Evolutionary conservation across 768 basidiomycete species (phyloP).

Genomic region (Pholiota conissans): DNA sequence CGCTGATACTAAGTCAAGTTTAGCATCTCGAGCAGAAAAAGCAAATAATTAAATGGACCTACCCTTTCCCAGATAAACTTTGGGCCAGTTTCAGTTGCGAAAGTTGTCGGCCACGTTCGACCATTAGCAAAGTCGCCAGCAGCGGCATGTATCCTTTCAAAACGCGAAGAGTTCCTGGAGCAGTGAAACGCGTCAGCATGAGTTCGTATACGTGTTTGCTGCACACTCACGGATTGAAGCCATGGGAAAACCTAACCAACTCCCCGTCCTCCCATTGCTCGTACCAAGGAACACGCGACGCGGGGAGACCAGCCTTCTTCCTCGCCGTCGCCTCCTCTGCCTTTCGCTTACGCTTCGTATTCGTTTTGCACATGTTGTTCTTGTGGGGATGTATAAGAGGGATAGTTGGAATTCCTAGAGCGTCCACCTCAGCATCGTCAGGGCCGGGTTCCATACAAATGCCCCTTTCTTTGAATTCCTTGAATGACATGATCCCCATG

Average conservation of each 20-base stretch:
- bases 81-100: conserved; percentile 33
- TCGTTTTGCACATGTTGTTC: conserved; percentile 57
- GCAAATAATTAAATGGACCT: conserved; percentile 10
- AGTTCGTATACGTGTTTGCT: background rate
- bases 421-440: conserved; percentile 65
- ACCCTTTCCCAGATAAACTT: conserved; percentile 68
- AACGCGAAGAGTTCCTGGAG: conserved; percentile 40
- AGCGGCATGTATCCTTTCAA: conserved; percentile 61
- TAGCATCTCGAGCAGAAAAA: background rate
- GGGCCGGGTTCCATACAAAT: conserved; percentile 30
- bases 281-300: conserved; percentile 51
- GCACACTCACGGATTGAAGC: conserved; percentile 51
- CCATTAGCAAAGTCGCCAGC: conserved; percentile 54
- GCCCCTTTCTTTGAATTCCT: conserved; percentile 39
- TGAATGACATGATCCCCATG: conserved; percentile 42
- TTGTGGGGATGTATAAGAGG: conserved; percentile 49
- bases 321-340: conserved; percentile 17
- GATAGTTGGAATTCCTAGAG: conserved; percentile 66
- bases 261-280: conserved; percentile 73
- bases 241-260: conserved; percentile 38
- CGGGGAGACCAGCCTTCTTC: conserved; percentile 16
- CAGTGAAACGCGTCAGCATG: conserved; percentile 1
- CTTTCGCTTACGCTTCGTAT: conserved; percentile 42
- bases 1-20: conserved; percentile 51
- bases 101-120: conserved; percentile 37